Evolutionary conservation across 2,329 filamentous ascomycete genomes (phyloP), one percentile per base, ranked within the genome.

Genomic region (Albifimbria verrucaria): DNA sequence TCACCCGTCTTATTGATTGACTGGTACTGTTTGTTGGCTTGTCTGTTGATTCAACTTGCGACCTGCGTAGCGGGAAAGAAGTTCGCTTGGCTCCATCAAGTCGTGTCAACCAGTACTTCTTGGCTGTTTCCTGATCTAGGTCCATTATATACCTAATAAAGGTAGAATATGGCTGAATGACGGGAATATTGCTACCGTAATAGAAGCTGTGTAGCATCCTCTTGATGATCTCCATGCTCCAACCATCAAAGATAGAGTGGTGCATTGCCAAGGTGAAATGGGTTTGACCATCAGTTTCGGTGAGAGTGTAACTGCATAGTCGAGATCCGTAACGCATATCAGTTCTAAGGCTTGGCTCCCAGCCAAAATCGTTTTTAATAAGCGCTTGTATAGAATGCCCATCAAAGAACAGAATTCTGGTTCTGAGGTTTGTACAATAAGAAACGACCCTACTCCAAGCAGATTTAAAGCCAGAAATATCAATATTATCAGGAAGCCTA

Each of bases 181-280:
- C 36, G 28, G 41, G 17, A 10, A 50, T 43, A 11, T 12, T 45
- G 68, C 46, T 15, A 39, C 21, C 20, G 4, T 26, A 43, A 23
- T 60, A 60, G 7, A 51, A 52, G 12, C 45, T 44, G 17, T 47
- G 22, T 1, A 59, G 44, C 2, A 51, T 26, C 12, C 52, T 48
- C 17, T 61, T 52, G 12, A 64, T 57, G 4, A 77, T 59, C 3
- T 71, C 70, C 70, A 77, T 72, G 1, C 71, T 75, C 74, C 77
- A 79, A 12, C 77, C 78, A 48, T 82, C 79, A 52, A 80, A 81
- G 1, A 79, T 62, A 15, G 72, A 71, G 54, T 81, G 78, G 23
- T 64, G 62, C n/a, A 56, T 53, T 2, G 55, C 55, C 57, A 52
- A 61, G n/a, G 59, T 42, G 23, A 62, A 53, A 15, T 26, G 46